Base-by-base conservation (phyloP, 2,329 filamentous ascomycete species). In the Epichloe gansuensis region DNA sequence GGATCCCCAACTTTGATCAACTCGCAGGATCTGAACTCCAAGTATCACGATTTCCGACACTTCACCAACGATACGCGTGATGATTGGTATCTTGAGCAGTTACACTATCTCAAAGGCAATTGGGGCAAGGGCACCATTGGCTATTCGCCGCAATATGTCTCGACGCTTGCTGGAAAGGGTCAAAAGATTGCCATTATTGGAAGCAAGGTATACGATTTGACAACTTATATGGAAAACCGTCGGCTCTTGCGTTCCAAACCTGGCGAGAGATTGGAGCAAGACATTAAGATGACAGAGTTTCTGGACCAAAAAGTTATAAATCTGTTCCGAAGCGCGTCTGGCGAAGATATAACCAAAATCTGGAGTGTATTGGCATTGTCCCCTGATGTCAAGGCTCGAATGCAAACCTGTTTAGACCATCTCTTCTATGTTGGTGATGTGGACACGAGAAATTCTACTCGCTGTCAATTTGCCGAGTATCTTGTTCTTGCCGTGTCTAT, bases 81-180 rank as follows among this genome's bases (percentile, higher is more conserved):
- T 2, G 89, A 95, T 64, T 98, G 93, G 93, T 97, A 91, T 71
- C 85, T 78, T 53, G 88, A 98, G 70, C 83, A 91, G 66, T 89
- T 96, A 78, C 76, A 83, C 35, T 81, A 83, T 66, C 72, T 98
- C 51, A 86, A 85, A 60, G 70, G 80, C 35, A 84, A 83, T 59
- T 97, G 86, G 75, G 85, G 86, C 69, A 94, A 94, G 67, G 93
- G 93, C 48, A 84, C 82, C 57, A 75, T 98, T 49, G 93, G 90
- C 28, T 98, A 90, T 68, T 88, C 87, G 9, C 71, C 84, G 0
- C 63, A 86, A 56, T 94, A 93, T 62, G 77, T 98, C 51, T 76
- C 78, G 58, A 88, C 78, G 0, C 75, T 95, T 15, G 83, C 80
- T 7, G 63, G 64, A 34, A 78, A 85, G 60, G 67, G 76, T 38